These are phyloP conservation scores for Porodaedalea pini DNA, from an alignment of 1,284 basidiomycete species.

Conservation along the genomic window DNA sequence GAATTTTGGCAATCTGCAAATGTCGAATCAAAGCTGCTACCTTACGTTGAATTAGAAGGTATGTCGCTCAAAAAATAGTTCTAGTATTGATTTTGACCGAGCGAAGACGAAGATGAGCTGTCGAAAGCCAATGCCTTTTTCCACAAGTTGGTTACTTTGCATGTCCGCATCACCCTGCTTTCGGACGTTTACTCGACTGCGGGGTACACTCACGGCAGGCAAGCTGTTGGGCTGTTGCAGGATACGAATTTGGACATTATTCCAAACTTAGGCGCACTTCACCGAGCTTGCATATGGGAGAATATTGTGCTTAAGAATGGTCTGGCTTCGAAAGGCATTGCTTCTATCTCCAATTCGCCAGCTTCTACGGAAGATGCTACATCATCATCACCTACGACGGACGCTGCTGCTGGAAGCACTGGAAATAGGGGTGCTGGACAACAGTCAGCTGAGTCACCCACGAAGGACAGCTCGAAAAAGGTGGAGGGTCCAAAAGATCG, in stretches of 20 bases:
- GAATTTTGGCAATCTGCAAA: conserved; percentile 64
- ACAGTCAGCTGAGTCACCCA: conserved; percentile 3
- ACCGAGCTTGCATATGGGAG: conserved; percentile 86
- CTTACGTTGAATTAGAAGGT: conserved; percentile 57
- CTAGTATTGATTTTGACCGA: neutral
- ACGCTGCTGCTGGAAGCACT: conserved; percentile 4
- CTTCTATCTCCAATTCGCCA: conserved; percentile 36
- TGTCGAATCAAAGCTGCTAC: conserved; percentile 56
- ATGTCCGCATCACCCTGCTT: conserved; percentile 79
- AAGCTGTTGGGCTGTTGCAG: conserved; percentile 73
- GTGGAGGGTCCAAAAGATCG: conserved; percentile 48
- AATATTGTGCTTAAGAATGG: conserved; percentile 73
- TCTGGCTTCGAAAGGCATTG: conserved; percentile 51
- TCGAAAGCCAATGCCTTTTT: conserved; percentile 64
- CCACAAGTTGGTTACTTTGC: conserved; percentile 73
- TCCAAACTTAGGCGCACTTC: conserved; percentile 74
- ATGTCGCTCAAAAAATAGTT: conserved; percentile 19
- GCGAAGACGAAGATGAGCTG: conserved; percentile 42
- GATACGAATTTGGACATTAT: conserved; percentile 67
- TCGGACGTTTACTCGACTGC: conserved; percentile 89
- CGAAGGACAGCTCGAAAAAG: conserved; percentile 32
- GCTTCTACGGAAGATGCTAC: conserved; percentile 35
- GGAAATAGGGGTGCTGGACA: neutral
- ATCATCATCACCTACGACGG: conserved; percentile 35
- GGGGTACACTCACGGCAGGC: conserved; percentile 78